These are phyloP conservation scores for Dryas octopetala DNA, from an alignment of 306 rosid genomes.

Conservation along the genomic window DNA sequence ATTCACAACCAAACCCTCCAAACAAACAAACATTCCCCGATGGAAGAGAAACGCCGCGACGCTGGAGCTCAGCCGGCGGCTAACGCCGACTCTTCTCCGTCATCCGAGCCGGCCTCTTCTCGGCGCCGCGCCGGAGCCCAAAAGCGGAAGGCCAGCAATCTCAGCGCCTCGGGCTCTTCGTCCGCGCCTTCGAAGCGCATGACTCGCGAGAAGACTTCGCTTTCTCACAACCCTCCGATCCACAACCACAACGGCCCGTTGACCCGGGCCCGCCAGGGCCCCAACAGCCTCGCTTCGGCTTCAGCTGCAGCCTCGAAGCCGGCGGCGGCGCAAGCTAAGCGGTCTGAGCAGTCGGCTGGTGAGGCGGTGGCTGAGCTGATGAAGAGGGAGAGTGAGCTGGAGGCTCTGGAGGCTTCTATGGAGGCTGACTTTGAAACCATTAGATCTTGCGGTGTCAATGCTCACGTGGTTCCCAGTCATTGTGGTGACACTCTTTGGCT, in stretches of 20 bases:
- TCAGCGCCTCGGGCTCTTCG: conserved; percentile 48
- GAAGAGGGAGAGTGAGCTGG: conserved; percentile 55
- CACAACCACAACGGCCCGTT: conserved; percentile 88
- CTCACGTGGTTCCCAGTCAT: conserved; percentile 82
- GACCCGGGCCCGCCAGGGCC: conserved; percentile 90
- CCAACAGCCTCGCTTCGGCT: conserved; percentile 32
- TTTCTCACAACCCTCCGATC: conserved; percentile 42
- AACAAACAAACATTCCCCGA: conserved; percentile 9
- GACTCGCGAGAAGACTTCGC: conserved; percentile 67
- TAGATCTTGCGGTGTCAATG: conserved; percentile 72
- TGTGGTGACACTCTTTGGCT: conserved; percentile 58
- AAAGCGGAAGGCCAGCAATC: conserved; percentile 58
- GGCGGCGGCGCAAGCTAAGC: conserved; percentile 20
- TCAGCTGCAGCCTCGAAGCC: conserved; percentile 25
- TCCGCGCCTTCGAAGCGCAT: conserved; percentile 74
- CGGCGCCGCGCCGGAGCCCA: conserved; percentile 75
- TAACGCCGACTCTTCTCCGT: conserved; percentile 48
- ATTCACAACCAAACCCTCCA: background rate
- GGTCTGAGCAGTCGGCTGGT: background rate
- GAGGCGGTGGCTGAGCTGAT: conserved; percentile 44
- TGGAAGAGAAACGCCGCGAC: conserved; percentile 86
- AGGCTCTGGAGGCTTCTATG: conserved; percentile 63
- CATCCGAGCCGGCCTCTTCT: conserved; percentile 56
- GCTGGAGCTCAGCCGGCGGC: conserved; percentile 41
- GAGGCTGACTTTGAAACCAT: conserved; percentile 71